Evolutionary conservation across 169 alveolate genomes (phyloP).

Genomic region (Plasmodium gaboni): DNA sequence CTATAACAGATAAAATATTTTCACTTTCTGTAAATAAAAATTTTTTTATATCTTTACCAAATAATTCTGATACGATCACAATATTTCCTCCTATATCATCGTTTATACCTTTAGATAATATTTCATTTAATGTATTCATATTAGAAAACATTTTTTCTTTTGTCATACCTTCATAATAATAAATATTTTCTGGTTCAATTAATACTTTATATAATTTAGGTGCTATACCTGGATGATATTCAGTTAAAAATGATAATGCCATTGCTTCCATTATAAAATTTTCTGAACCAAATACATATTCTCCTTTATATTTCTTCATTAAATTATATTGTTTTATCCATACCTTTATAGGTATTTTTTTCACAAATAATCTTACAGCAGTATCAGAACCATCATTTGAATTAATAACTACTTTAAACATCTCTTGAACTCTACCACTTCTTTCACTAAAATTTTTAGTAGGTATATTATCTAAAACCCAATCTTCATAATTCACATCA

Average conservation of each 20-base stretch:
- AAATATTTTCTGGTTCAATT: slow-evolving; percentile 61
- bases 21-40: slow-evolving; percentile 74
- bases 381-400: slow-evolving; percentile 23
- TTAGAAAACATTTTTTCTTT: slow-evolving; percentile 12
- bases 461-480: slow-evolving; percentile 77
- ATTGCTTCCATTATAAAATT: slow-evolving; percentile 88
- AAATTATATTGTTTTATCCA: slow-evolving; percentile 84
- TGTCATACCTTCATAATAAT: background rate
- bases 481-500: slow-evolving; percentile 75
- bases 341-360: slow-evolving; percentile 81
- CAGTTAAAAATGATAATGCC: slow-evolving; percentile 79
- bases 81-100: slow-evolving; percentile 76
- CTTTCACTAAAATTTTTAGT: slow-evolving; percentile 78
- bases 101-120: slow-evolving; percentile 17
- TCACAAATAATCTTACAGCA: slow-evolving; percentile 76
- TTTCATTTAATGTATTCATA: slow-evolving; percentile 52
- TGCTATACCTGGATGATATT: slow-evolving; percentile 76
- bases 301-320: slow-evolving; percentile 82
- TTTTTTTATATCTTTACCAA: slow-evolving; percentile 80
- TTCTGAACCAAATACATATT: slow-evolving; percentile 86
- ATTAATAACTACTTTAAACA: slow-evolving; percentile 68
- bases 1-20: slow-evolving; percentile 39
- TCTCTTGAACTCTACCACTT: slow-evolving; percentile 81
- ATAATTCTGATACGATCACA: slow-evolving; percentile 79
- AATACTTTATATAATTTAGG: slow-evolving; percentile 82